These are phyloP conservation scores for Psilocybe cubensis DNA, from an alignment of 768 basidiomycete genomes.

Conservation along the genomic window DNA sequence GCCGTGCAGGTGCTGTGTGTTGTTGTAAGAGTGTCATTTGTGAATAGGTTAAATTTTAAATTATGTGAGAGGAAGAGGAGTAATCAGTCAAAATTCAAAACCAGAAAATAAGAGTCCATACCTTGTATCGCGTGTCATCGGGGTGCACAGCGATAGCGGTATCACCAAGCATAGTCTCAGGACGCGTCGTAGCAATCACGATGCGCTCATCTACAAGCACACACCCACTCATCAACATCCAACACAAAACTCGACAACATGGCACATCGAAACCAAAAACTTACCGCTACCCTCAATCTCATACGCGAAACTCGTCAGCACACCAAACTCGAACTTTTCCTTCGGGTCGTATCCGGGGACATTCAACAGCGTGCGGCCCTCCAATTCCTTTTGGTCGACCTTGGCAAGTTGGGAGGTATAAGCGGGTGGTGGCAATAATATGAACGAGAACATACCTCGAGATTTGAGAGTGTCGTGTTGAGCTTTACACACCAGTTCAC, in stretches of 20 bases:
- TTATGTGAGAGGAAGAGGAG: neutral
- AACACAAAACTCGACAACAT: neutral
- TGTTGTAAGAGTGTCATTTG: neutral
- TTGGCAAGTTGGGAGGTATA: neutral
- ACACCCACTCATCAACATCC: neutral
- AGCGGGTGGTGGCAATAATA: neutral
- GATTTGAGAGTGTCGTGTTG: slow-evolving; percentile 96
- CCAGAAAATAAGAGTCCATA: no score
- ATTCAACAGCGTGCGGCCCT: slow-evolving; percentile 80
- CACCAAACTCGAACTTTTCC: slow-evolving; percentile 97
- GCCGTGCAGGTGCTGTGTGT: slow-evolving; percentile 81
- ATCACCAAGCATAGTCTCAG: slow-evolving; percentile 98
- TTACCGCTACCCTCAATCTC: slow-evolving; percentile 82
- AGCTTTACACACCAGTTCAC: slow-evolving; percentile 98
- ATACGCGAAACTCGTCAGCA: slow-evolving; percentile 96
- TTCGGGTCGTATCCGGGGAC: slow-evolving; percentile 96
- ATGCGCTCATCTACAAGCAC: slow-evolving; percentile 75
- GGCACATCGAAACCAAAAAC: slow-evolving; percentile 25
- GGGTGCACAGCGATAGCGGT: slow-evolving; percentile 97
- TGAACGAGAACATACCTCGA: slow-evolving; percentile 61
- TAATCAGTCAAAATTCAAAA: no score
- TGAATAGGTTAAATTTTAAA: neutral
- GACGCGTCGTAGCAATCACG: slow-evolving; percentile 95
- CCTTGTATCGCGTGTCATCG: slow-evolving; percentile 87
- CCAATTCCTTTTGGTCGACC: slow-evolving; percentile 90